Base-by-base conservation (phyloP, 192 early-diverging fungal species). In the Helicostylum pulchrum region DNA sequence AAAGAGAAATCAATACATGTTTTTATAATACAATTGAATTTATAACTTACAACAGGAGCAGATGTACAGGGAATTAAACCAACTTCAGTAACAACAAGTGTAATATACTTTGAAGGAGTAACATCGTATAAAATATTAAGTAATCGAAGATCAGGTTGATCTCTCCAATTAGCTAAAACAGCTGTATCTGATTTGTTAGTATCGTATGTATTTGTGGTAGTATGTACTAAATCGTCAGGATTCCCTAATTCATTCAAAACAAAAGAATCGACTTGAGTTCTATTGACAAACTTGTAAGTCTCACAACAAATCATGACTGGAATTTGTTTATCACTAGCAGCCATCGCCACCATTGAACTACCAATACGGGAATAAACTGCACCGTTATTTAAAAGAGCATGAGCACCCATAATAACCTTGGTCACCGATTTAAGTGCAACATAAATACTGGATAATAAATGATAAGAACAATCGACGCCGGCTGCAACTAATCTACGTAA, bases 301-400 rank as follows among this genome's bases (percentile, higher is more conserved):
- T 97, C 95, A 74, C 94, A 94, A 54, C 89, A 82, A 6, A 93
- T 92, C 76, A 99, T 94, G 20, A 99, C 94, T 7, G 95, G 95
- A 20, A 98, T 85, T 70, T 93, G 84, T 56, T 80, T 82, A 52
- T 92, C 90, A 64, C 86, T 84, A 0, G 97, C 95, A 23, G 89
- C 82, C 88, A 96, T 91, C 7, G 92, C 89, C 6, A 96, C 90
- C 69, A 94, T 81, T 17, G 97, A 87, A 5, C 93, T 95, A 12
- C 96, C 96, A 1, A 88, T 85, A 39, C 95, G 86, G 11, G 93
- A 90, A 69, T 98, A 86, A 62, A 97, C 75, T 4, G 92, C 90
- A 17, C 95, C 97, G 72, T 99, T 98, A 48, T 89, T 88, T 56
- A 96, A 81, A 46, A 99, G 74, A 1, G 95, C 88, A 64, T 93